Evolutionary conservation across 257 asterid genomes (phyloP).

Genomic region (Cynanchum wilfordii): DNA sequence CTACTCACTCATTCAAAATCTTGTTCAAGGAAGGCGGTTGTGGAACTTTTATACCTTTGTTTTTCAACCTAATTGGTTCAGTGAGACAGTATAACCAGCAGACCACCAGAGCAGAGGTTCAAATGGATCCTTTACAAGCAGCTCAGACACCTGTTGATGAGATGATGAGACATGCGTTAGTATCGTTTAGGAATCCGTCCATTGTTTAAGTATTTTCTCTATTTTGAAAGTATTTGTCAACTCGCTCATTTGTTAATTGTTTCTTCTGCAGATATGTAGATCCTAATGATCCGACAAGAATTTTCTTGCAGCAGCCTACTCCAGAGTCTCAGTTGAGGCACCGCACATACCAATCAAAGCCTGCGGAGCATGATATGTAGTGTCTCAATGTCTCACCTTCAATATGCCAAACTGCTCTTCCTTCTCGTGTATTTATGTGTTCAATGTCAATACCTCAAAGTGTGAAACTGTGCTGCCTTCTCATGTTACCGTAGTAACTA

Average conservation of each 20-base stretch:
- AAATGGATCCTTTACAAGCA: conserved; percentile 83
- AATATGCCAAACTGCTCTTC: neutral
- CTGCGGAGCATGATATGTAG: conserved; percentile 29
- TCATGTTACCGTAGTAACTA: neutral
- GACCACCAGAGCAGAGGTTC: conserved; percentile 41
- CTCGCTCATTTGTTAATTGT: neutral
- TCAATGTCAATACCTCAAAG: neutral
- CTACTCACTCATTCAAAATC: conserved; percentile 85
- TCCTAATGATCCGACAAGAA: conserved; percentile 88
- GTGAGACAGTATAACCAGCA: conserved; percentile 66
- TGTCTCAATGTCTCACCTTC: neutral
- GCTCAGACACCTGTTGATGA: conserved; percentile 95
- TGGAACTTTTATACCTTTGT: conserved; percentile 88
- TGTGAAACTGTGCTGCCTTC: neutral
- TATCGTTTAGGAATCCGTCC: neutral
- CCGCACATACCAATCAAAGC: conserved; percentile 61
- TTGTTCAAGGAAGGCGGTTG: conserved; percentile 98
- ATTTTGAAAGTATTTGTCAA: no score
- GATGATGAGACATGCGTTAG: conserved; percentile 93
- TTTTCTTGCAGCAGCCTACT: conserved; percentile 93
- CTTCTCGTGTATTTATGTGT: neutral
- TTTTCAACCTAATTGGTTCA: conserved; percentile 70
- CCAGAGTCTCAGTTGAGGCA: conserved; percentile 82
- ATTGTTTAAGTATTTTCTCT: no score
- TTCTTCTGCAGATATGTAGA: conserved; percentile 72